Conservation (phyloP, 192 early-diverging fungal species). For the Lobulomyces angularis region DNA sequence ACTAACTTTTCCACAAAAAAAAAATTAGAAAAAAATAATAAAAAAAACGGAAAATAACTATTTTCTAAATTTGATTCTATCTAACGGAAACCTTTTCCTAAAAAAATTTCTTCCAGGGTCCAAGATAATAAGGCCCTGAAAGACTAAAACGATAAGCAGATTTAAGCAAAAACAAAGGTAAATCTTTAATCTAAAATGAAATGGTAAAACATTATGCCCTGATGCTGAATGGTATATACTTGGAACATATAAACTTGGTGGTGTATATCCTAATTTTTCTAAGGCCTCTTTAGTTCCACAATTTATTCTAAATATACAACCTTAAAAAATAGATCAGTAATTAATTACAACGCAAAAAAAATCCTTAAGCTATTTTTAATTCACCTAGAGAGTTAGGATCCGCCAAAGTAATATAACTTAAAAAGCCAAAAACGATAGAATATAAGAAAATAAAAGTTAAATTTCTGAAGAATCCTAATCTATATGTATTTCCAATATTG, state of each 20-base stretch:
- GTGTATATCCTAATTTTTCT: constrained; percentile 21
- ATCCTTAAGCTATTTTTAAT: too few relatives aligned
- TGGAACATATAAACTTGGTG: constrained; percentile 20
- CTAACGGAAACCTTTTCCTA: too few relatives aligned
- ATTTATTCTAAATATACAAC: constrained; percentile 61
- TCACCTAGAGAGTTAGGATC: constrained; percentile 43
- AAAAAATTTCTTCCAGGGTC: too few relatives aligned
- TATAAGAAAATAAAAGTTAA: constrained; percentile 43
- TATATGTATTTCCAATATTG: constrained; percentile 57
- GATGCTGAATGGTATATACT: constrained; percentile 45
- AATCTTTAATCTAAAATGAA: constrained; percentile 43
- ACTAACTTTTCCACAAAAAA: too few relatives aligned
- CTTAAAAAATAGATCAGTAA: constrained; percentile 11
- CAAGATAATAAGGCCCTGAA: too few relatives aligned
- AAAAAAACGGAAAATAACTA: too few relatives aligned
- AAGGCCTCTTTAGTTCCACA: constrained; percentile 47
- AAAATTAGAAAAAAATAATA: too few relatives aligned
- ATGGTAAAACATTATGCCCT: constrained; percentile 65
- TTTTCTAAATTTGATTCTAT: too few relatives aligned
- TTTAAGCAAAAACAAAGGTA: too few relatives aligned
- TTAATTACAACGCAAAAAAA: too few relatives aligned
- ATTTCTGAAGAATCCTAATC: constrained; percentile 51
- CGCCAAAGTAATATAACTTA: constrained; percentile 39
- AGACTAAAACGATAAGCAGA: too few relatives aligned
- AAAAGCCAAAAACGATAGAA: constrained; percentile 17